Percentiles rank a stretch among this genome's conserved stretches.
These are phyloP conservation scores for Garcia nutans DNA, from an alignment of 345 rosid genomes.

Conservation along the genomic window DNA sequence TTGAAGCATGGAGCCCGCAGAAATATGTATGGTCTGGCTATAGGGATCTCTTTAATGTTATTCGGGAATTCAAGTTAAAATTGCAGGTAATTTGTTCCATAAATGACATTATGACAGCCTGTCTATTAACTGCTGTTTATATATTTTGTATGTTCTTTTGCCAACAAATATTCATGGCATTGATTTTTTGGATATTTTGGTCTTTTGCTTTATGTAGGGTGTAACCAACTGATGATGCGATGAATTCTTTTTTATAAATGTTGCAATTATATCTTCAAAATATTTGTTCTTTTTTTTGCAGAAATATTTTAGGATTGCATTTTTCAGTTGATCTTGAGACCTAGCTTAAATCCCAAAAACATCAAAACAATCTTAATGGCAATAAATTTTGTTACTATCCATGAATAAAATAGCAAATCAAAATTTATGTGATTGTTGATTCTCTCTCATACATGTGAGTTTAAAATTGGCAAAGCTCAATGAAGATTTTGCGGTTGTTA, in stretches of 20 bases:
- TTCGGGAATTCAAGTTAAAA: conserved; percentile 76
- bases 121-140: neutral
- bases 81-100: conserved; percentile 52
- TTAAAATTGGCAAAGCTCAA: neutral
- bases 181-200: neutral
- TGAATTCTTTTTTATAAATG: neutral
- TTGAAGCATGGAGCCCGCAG: conserved; percentile 92
- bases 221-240: neutral
- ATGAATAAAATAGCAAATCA: neutral
- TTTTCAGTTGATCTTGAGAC: neutral
- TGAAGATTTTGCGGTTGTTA: neutral
- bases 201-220: neutral
- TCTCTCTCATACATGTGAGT: neutral
- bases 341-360: neutral
- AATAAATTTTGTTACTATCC: neutral
- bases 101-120: neutral
- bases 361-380: neutral
- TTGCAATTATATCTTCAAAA: neutral
- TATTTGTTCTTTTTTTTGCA: neutral
- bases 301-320: neutral
- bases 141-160: neutral
- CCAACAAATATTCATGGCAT: neutral
- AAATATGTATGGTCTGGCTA: conserved; percentile 95
- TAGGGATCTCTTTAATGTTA: conserved; percentile 67
- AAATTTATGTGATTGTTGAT: neutral